Percentiles rank a stretch among this genome's conserved stretches.
phyloP scores from a whole-genome alignment of 495 filamentous ascomycete species.

The Melanomma pulvis-pyrius region DNA sequence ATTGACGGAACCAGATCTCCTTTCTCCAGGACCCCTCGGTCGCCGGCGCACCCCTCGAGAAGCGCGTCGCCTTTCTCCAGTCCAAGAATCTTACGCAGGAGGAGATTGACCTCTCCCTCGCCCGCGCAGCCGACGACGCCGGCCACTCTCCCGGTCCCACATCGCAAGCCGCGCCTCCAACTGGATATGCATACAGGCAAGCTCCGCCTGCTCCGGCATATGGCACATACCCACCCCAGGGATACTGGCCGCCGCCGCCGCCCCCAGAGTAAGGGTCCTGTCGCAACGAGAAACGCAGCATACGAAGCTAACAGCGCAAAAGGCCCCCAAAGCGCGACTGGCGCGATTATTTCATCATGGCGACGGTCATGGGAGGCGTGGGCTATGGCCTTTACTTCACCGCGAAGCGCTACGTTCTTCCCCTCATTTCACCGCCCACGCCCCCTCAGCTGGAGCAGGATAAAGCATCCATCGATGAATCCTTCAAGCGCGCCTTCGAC shows the following conservation, averaged over 20 bases:
- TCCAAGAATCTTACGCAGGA: constrained; percentile 97
- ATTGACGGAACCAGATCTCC: constrained; percentile 55
- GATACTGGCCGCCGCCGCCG: constrained; percentile 72
- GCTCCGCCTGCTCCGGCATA: constrained; percentile 63
- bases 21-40: constrained; percentile 92
- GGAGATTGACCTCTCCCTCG: constrained; percentile 84
- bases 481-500: constrained; percentile 87
- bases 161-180: constrained; percentile 43
- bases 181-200: constrained; percentile 47
- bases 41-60: constrained; percentile 86
- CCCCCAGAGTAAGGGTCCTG: constrained; percentile 59
- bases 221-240: constrained; percentile 59
- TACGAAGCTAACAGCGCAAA: constrained; percentile 26
- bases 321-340: constrained; percentile 80
- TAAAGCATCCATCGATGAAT: constrained; percentile 86
- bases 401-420: constrained; percentile 89
- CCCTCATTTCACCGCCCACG: constrained; percentile 89
- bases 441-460: constrained; percentile 90
- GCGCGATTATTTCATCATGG: constrained; percentile 99
- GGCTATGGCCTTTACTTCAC: constrained; percentile 85
- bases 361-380: constrained; percentile 83
- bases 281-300: not conserved
- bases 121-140: constrained; percentile 64
- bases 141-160: constrained; percentile 48
- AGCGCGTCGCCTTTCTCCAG: constrained; percentile 87